Evolutionary conservation across 2,329 filamentous ascomycete species (phyloP), one percentile per base, ranked within the genome.

Genomic region (Alternaria tenuissima): DNA sequence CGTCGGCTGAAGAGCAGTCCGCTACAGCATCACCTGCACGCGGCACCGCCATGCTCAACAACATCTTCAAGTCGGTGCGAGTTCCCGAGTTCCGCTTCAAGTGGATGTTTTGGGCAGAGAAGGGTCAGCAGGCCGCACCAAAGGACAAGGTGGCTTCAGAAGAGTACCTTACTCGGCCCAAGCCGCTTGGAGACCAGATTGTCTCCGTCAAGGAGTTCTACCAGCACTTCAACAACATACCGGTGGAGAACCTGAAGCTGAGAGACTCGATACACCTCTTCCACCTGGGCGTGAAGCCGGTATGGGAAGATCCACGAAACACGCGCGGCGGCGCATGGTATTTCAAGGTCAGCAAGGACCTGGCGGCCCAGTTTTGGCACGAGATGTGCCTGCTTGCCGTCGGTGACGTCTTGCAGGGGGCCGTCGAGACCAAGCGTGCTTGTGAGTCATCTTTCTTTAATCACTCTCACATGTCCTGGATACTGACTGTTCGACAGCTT

Each of bases 261-360:
- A 88, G 91, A 16, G 83, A 85, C 71, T 80, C 75, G 48, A 91
- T 91, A 28, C 91, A 94, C 81, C 89, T 94, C 77, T 92, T 91
- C 81, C 92, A 92, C 87, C 84, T 89, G 68, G 88, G 92, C 68
- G 91, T 94, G 78, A 91, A 92, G 82, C 92, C 90, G 20, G 87
- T 93, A 43, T 91, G 93, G 85, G 92, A 94, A 80, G 94, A 98
- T 76, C 87, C 91, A 41, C 89, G 95, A 71, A 97, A 97, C 80
- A 84, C 90, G 61, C 85, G 89, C 63, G 94, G 94, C 53, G 94
- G 94, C 51, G 91, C 91, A 76, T 97, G 93, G 93, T 96, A 93
- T 22, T 96, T 98, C 80, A 89, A 94, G 52, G 90, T 97, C 44
- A 89, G 90, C 65, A 97, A 96, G 83, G 85, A 84, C 63, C 85